These are phyloP conservation scores for Candida adriatica DNA, from an alignment of 805 yeast species.

Conservation along the genomic window DNA sequence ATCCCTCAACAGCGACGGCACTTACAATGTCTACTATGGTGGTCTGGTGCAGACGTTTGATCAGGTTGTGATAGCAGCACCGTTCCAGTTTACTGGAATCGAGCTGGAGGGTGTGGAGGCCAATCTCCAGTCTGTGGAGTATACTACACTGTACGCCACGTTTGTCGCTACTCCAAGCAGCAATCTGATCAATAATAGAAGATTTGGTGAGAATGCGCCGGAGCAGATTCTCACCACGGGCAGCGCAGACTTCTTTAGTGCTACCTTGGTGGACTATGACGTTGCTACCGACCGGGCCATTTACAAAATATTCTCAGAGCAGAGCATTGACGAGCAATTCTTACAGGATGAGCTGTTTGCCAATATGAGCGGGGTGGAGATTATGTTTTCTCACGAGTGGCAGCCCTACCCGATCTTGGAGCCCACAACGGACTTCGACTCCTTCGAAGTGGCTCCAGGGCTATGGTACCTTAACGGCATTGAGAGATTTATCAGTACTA, in stretches of 20 bases:
- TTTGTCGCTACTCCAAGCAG: conserved; percentile 24
- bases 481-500: conserved; percentile 41
- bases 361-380: conserved; percentile 17
- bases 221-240: conserved; percentile 24
- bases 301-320: conserved; percentile 36
- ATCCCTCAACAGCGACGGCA: conserved; percentile 1
- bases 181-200: conserved; percentile 16
- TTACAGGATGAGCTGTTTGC: conserved; percentile 17
- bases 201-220: conserved; percentile 18
- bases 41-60: conserved; percentile 26
- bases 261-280: conserved; percentile 26
- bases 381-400: conserved; percentile 33
- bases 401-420: conserved; percentile 35
- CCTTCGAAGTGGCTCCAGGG: conserved; percentile 25
- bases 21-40: conserved; percentile 13
- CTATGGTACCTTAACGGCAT: conserved; percentile 39
- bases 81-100: conserved; percentile 28
- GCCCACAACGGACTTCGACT: conserved; percentile 25
- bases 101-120: conserved; percentile 7
- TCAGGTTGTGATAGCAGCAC: conserved; percentile 39
- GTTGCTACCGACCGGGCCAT: conserved; percentile 25
- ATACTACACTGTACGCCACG: conserved; percentile 34
- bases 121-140: conserved; percentile 24
- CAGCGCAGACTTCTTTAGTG: conserved; percentile 27
- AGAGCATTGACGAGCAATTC: conserved; percentile 17